phyloP scores from a whole-genome alignment of 371 early-diverging fungal genomes.

The Lichtheimia ramosa region DNA sequence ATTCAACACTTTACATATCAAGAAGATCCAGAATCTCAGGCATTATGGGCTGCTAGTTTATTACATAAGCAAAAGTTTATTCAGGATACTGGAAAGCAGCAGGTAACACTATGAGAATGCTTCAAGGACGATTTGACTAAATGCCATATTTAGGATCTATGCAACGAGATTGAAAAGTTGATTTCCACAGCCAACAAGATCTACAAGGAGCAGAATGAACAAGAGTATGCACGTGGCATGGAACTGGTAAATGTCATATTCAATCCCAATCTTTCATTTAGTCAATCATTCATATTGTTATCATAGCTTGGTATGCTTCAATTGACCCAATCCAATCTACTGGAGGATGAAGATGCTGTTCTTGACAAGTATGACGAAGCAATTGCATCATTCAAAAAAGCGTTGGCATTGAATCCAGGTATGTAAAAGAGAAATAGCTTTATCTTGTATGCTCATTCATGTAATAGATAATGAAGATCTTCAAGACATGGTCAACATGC shows the following conservation, averaged over 20 bases:
- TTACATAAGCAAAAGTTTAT: slow-evolving; percentile 27
- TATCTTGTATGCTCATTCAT: neutral
- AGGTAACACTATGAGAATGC: neutral
- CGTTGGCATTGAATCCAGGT: slow-evolving; percentile 31
- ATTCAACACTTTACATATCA: slow-evolving; percentile 24
- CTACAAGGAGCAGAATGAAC: slow-evolving; percentile 15
- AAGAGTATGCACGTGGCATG: slow-evolving; percentile 34
- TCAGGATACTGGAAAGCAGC: slow-evolving; percentile 15
- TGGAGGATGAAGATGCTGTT: slow-evolving; percentile 45
- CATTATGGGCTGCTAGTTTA: slow-evolving; percentile 34
- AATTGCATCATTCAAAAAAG: slow-evolving; percentile 33
- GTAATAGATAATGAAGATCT: slow-evolving; percentile 12
- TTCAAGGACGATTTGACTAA: too few relatives aligned
- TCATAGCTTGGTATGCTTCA: slow-evolving; percentile 32
- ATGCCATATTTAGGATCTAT: slow-evolving; percentile 1
- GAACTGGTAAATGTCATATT: slow-evolving; percentile 28
- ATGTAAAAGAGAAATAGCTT: neutral
- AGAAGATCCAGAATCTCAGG: slow-evolving; percentile 23
- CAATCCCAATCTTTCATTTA: neutral
- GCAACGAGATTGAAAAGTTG: slow-evolving; percentile 18
- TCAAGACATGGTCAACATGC: slow-evolving; percentile 14
- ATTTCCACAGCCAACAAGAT: slow-evolving; percentile 20
- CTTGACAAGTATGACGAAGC: slow-evolving; percentile 24
- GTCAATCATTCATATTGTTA: neutral
- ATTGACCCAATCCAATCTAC: slow-evolving; percentile 31